Conservation (phyloP, 2,329 filamentous ascomycete species). For the Talaromyces marneffei region DNA sequence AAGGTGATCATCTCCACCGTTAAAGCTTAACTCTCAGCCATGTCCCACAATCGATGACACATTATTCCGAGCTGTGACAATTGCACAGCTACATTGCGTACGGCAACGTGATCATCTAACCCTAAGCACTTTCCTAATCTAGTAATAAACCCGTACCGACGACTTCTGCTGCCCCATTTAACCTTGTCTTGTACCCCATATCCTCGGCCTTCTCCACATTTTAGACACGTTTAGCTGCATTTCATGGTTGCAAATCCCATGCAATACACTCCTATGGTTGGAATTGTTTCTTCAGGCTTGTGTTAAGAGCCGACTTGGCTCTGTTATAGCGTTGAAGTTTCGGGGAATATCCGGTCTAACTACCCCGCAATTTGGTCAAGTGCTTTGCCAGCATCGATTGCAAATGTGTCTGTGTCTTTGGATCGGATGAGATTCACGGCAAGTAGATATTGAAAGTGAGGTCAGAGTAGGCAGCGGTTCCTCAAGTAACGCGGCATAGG, state of each 20-base stretch:
- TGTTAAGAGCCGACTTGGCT: not conserved
- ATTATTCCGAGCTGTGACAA: not conserved
- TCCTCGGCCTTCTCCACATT: conserved; percentile 3
- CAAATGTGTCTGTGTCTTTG: not conserved
- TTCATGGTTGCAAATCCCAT: not conserved
- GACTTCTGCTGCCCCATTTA: not conserved
- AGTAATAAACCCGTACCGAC: not conserved
- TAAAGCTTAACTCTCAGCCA: not conserved
- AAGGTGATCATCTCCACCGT: not conserved
- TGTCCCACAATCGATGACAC: not conserved
- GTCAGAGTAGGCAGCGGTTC: not conserved
- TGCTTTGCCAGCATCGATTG: too few relatives aligned
- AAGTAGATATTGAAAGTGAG: not conserved
- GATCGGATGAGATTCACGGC: not conserved
- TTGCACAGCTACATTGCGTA: not conserved
- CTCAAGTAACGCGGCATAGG: not conserved
- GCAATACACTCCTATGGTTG: not conserved
- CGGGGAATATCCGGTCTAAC: not conserved
- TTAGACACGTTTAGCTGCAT: not conserved
- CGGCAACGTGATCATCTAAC: not conserved
- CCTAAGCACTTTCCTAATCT: not conserved
- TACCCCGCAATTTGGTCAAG: not conserved
- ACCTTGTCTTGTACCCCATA: not conserved
- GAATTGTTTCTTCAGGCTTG: not conserved
- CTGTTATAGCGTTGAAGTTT: not conserved